These are phyloP conservation scores for Crotalaria pallida DNA, from an alignment of 306 rosid genomes.

Conservation along the genomic window DNA sequence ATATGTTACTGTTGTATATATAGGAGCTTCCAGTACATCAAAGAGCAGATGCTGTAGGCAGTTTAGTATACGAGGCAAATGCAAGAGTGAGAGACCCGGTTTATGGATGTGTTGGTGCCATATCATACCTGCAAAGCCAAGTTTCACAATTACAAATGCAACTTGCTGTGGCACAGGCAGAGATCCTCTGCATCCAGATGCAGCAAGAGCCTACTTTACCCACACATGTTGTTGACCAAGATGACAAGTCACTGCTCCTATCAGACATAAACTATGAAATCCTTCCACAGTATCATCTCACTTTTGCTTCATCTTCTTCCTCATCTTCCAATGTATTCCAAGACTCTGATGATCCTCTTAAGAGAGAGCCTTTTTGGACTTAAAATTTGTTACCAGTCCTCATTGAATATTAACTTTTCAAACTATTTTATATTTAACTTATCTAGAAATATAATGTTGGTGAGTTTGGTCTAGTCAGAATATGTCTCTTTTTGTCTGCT, in stretches of 20 bases:
- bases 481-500: background rate
- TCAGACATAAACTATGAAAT: slow-evolving; percentile 25
- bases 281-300: slow-evolving; percentile 35
- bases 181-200: slow-evolving; percentile 70
- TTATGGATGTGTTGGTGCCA: slow-evolving; percentile 81
- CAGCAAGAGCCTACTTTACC: slow-evolving; percentile 43
- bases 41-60: slow-evolving; percentile 70
- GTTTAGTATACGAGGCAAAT: slow-evolving; percentile 75
- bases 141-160: slow-evolving; percentile 73
- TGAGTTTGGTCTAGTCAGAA: background rate
- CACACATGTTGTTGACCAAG: slow-evolving; percentile 28
- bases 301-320: slow-evolving; percentile 46
- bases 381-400: slow-evolving; percentile 7
- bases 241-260: slow-evolving; percentile 34
- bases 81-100: slow-evolving; percentile 83
- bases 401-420: background rate
- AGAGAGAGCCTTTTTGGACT: slow-evolving; percentile 61
- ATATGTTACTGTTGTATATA: background rate
- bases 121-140: slow-evolving; percentile 66
- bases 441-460: too few relatives aligned
- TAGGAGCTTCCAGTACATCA: slow-evolving; percentile 72
- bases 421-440: background rate
- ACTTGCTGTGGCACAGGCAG: slow-evolving; percentile 64
- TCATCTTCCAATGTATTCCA: slow-evolving; percentile 53
- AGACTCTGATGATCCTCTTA: slow-evolving; percentile 61